phyloP scores from a whole-genome alignment of 1,284 basidiomycete genomes.

The Boletellus deceptivus region DNA sequence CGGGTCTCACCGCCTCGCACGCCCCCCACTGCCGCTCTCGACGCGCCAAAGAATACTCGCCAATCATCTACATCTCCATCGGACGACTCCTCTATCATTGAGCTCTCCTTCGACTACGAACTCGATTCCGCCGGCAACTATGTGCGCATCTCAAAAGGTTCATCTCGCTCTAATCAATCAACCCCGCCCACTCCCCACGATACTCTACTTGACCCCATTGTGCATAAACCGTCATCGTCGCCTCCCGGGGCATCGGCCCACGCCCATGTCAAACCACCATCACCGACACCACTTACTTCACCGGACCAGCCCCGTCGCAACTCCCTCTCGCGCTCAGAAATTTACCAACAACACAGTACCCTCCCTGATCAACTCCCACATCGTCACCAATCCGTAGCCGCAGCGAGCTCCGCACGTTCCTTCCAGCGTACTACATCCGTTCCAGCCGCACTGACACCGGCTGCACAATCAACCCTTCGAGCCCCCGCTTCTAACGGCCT shows the following conservation, averaged over 20 bases:
- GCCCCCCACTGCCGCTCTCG: constrained; percentile 26
- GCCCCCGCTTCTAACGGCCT: constrained; percentile 32
- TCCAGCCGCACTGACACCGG: constrained; percentile 41
- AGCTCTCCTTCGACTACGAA: constrained; percentile 71
- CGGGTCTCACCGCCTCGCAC: constrained; percentile 33
- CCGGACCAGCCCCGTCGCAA: constrained; percentile 39
- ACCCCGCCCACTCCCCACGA: constrained; percentile 41
- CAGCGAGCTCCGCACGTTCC: constrained; percentile 37
- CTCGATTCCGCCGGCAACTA: constrained; percentile 58
- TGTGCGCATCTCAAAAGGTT: constrained; percentile 50
- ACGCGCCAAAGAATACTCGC: constrained; percentile 32
- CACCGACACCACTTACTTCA: constrained; percentile 36
- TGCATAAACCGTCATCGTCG: constrained; percentile 25
- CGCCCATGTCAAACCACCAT: constrained; percentile 29
- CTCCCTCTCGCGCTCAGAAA: constrained; percentile 66
- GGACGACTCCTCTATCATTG: constrained; percentile 61
- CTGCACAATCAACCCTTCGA: constrained; percentile 25
- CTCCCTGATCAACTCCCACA: constrained; percentile 24
- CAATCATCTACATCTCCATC: constrained; percentile 45
- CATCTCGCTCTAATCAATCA: constrained; percentile 33
- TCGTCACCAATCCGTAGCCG: constrained; percentile 21
- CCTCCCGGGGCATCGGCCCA: constrained; percentile 23
- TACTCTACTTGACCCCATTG: constrained; percentile 21
- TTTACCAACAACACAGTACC: constrained; percentile 33
- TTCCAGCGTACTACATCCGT: constrained; percentile 65